Conservation (phyloP, 1,284 basidiomycete species). For the Volvariella surrecta region DNA sequence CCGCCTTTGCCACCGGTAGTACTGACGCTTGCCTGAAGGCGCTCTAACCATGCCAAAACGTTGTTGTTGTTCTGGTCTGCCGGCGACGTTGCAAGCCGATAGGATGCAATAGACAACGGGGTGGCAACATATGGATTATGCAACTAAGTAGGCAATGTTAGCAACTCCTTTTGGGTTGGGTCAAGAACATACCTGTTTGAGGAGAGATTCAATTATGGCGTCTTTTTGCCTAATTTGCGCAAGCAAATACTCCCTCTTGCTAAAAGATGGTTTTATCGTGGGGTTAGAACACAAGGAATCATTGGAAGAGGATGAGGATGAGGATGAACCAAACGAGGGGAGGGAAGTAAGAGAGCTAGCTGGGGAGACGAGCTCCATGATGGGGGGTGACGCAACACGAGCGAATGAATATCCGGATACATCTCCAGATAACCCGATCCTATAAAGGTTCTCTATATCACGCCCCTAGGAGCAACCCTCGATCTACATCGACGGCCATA, state of each 20-base stretch:
- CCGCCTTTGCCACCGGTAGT: slow-evolving; percentile 27
- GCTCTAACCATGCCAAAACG: slow-evolving; percentile 63
- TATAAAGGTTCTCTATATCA: slow-evolving; percentile 10
- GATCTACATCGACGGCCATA: background rate
- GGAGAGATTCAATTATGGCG: slow-evolving; percentile 68
- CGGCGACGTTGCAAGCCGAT: slow-evolving; percentile 64
- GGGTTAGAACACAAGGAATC: slow-evolving; percentile 30
- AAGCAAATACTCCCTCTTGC: slow-evolving; percentile 75
- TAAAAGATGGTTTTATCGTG: slow-evolving; percentile 28
- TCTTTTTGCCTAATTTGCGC: slow-evolving; percentile 80
- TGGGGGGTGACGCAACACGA: background rate
- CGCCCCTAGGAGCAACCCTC: slow-evolving; percentile 1
- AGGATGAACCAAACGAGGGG: slow-evolving; percentile 19
- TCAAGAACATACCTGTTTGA: slow-evolving; percentile 54
- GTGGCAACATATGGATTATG: slow-evolving; percentile 74
- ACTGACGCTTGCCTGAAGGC: slow-evolving; percentile 30
- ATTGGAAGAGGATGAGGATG: slow-evolving; percentile 19
- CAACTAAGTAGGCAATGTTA: slow-evolving; percentile 31
- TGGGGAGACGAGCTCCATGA: slow-evolving; percentile 11
- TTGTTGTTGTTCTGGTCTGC: slow-evolving; percentile 59
- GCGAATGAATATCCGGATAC: background rate
- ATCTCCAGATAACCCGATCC: background rate
- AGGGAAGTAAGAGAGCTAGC: slow-evolving; percentile 17
- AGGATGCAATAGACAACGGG: slow-evolving; percentile 67
- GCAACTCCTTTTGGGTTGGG: background rate